Percentiles rank a stretch among this genome's conserved stretches.
Conservation (phyloP, 140 eudicot species). For the Erigeron philadelphicus region DNA sequence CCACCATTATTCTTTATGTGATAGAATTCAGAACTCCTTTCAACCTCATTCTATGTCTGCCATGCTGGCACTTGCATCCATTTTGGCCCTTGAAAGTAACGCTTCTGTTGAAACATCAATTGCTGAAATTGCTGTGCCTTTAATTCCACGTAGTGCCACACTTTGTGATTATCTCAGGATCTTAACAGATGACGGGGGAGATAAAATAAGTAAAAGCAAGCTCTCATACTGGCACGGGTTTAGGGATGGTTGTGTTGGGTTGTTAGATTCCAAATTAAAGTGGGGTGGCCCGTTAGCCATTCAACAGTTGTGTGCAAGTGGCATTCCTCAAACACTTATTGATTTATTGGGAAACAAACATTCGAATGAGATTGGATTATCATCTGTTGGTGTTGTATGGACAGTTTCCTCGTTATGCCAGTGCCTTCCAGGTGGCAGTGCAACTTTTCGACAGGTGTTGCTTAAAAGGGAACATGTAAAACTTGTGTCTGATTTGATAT, state of each 20-base stretch:
- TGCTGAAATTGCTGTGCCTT: conserved; percentile 76
- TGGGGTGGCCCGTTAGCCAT: conserved; percentile 97
- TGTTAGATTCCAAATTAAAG: conserved; percentile 66
- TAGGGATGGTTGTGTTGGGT: conserved; percentile 82
- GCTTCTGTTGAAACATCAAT: conserved; percentile 46
- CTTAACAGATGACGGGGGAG: conserved; percentile 34
- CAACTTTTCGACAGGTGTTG: conserved; percentile 76
- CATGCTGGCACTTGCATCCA: conserved; percentile 92
- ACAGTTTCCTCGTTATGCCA: conserved; percentile 74
- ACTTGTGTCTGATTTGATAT: conserved; percentile 57
- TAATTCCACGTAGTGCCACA: conserved; percentile 83
- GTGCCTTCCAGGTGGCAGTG: conserved; percentile 83
- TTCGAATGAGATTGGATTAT: conserved; percentile 54
- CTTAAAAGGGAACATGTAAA: conserved; percentile 65
- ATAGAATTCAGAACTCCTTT: conserved; percentile 52
- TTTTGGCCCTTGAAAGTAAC: conserved; percentile 65
- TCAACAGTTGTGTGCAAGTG: conserved; percentile 95
- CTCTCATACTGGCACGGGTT: conserved; percentile 83
- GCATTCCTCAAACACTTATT: conserved; percentile 78
- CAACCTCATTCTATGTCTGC: conserved; percentile 80
- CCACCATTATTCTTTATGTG: conserved; percentile 70
- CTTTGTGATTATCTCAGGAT: conserved; percentile 70
- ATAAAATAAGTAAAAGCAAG: conserved; percentile 34
- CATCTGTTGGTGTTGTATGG: conserved; percentile 92
- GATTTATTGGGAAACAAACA: conserved; percentile 52